Evolutionary conservation across 495 filamentous ascomycete species (phyloP).

Genomic region (Neurospora hispaniola): DNA sequence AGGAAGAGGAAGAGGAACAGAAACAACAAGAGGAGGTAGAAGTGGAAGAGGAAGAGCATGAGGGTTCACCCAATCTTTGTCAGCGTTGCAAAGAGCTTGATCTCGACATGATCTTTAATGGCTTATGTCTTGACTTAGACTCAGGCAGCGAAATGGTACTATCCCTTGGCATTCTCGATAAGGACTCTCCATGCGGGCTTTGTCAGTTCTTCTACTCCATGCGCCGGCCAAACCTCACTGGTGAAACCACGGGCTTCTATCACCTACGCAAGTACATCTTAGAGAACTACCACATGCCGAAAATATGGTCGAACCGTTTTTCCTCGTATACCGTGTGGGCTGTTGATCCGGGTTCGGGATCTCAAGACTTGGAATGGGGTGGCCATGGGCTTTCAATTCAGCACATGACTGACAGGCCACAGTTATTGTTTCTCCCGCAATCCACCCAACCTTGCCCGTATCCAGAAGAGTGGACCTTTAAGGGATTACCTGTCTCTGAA

Average conservation of each 20-base stretch:
- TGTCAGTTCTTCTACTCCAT: not conserved
- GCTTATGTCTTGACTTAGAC: not conserved
- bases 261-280: not conserved
- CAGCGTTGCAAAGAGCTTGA: not conserved
- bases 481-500: not conserved
- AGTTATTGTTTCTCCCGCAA: not conserved
- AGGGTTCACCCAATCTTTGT: not conserved
- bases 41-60: not conserved
- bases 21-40: too few species aligned
- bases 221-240: not conserved
- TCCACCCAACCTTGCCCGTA: not conserved
- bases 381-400: accelerated
- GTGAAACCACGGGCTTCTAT: accelerated
- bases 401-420: too few species aligned
- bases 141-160: not conserved
- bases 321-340: too few species aligned
- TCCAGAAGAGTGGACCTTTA: not conserved
- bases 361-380: too few species aligned
- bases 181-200: not conserved
- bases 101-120: not conserved
- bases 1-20: too few species aligned
- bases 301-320: too few species aligned
- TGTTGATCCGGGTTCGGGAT: not conserved
- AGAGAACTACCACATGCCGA: too few species aligned
- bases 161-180: not conserved